These are phyloP conservation scores for Cadophora luteo-olivacea DNA, from an alignment of 2,329 filamentous ascomycete species.

Conservation along the genomic window DNA sequence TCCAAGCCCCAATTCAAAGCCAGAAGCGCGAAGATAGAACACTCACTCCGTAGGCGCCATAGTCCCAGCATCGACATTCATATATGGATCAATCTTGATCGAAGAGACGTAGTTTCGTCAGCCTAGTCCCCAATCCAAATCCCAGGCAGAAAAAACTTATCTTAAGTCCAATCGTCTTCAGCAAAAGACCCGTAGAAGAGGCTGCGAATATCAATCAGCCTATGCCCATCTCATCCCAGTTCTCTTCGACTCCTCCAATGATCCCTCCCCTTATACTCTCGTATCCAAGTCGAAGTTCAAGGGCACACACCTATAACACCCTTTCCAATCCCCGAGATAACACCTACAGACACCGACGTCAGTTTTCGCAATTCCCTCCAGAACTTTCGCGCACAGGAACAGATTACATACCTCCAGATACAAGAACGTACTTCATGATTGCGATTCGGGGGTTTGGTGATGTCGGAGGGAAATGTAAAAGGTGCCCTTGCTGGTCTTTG, in stretches of 20 bases:
- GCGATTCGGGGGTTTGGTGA: neutral
- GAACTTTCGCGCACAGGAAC: conserved; percentile 5
- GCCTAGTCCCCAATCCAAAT: conserved; percentile 25
- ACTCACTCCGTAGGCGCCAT: conserved; percentile 67
- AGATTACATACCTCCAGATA: conserved; percentile 69
- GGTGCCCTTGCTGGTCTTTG: conserved; percentile 40
- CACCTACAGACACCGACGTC: conserved; percentile 44
- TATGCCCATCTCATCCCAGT: neutral
- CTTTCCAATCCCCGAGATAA: conserved; percentile 65
- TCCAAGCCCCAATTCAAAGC: neutral
- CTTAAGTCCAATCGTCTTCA: conserved; percentile 82
- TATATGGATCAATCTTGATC: conserved; percentile 76
- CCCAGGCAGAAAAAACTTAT: conserved; percentile 56
- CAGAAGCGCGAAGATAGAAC: conserved; percentile 16
- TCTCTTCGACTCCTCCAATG: neutral
- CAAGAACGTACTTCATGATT: conserved; percentile 80
- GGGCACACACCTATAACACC: conserved; percentile 67
- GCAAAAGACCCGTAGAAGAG: conserved; percentile 74
- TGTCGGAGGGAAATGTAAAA: conserved; percentile 12
- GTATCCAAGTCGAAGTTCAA: neutral
- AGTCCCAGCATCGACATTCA: conserved; percentile 78
- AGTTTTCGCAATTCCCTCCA: conserved; percentile 17
- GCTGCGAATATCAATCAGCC: conserved; percentile 51
- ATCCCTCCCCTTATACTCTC: neutral
- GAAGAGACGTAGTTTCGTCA: conserved; percentile 60